These are phyloP conservation scores for Dysphania ambrosioides DNA, from an alignment of 148 eudicot genomes.

Conservation along the genomic window DNA sequence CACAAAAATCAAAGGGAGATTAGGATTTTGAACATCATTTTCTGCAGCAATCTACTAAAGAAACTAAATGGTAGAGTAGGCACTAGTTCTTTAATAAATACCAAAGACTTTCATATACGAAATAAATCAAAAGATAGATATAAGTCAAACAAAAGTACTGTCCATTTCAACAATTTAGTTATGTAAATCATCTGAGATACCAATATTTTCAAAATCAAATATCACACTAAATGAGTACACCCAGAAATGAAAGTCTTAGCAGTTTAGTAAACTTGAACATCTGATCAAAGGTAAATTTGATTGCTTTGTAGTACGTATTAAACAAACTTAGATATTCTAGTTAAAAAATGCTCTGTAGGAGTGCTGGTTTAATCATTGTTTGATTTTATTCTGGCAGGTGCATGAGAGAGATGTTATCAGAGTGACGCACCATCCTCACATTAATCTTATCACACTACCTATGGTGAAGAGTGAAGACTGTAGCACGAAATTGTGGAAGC, in stretches of 20 bases:
- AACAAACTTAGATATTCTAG: neutral
- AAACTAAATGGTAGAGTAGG: neutral
- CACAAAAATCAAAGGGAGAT: neutral
- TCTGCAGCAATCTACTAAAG: neutral
- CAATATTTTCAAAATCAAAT: too few species aligned
- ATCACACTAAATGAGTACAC: too few species aligned
- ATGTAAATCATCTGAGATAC: too few species aligned
- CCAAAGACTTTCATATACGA: neutral
- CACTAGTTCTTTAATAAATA: conserved; percentile 4
- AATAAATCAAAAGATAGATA: neutral
- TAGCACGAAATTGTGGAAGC: conserved; percentile 92
- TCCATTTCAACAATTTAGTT: too few species aligned
- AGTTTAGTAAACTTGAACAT: conserved; percentile 86
- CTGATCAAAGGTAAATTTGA: conserved; percentile 70
- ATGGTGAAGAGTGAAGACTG: conserved; percentile 78
- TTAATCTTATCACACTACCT: conserved; percentile 77
- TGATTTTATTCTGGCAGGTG: conserved; percentile 45
- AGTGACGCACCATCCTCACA: conserved; percentile 84
- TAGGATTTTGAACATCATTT: neutral
- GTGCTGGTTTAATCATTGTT: neutral
- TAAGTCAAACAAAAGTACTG: neutral
- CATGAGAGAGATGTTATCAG: conserved; percentile 96
- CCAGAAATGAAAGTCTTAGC: too few species aligned
- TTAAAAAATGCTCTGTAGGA: neutral
- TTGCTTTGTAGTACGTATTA: too few species aligned